Base-by-base conservation (phyloP, 1,139 yeast genomes). In the Pichia sp. region DNA sequence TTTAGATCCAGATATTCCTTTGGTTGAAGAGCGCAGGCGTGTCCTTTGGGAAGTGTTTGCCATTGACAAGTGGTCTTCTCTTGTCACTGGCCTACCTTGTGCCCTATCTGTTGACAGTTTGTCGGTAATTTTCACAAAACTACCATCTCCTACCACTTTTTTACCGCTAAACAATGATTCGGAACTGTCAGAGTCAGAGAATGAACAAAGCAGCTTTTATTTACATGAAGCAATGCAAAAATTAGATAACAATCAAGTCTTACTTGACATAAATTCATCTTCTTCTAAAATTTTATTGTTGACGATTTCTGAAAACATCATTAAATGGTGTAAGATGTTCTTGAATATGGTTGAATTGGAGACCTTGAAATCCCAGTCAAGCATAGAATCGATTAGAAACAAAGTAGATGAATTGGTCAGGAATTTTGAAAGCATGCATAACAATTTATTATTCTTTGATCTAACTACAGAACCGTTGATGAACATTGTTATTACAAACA, bases 251-350 rank as follows among this genome's bases (percentile, higher is more conserved):
- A 61, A 66, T 46, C 63, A 63, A 34, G 64, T 66, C 1, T 43
- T 67, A 45, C 54, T 65, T 19, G 69, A 65, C 49, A 56, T 64
- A 10, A 62, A 60, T 38, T 61, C 66, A 2, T 53, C 59, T 1
- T 61, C 67, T 7, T 65, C 70, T 2, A 60, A 57, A 44, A 59
- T 65, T 19, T 54, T 67, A 38, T 49, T 67, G n/a, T 52, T 66
- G 36, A 64, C 68, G 1, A 60, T 67, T 15, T 59, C 66, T 15
- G 69, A 67, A 51, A 65, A 67, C 54, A 62, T 66, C 15, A 59
- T 61, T 8, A 64, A 64, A 58, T 67, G 69, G 69, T 62, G 67
- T 53, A 65, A 61, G 52, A 65, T 63, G 60, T 65, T 67, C 50
- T 50, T 65, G 5, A 63, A 61, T 50, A 57, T 63, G 57, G 67